Evolutionary conservation across 2,329 filamentous ascomycete species (phyloP).

Genomic region (Curvularia verruculosa): DNA sequence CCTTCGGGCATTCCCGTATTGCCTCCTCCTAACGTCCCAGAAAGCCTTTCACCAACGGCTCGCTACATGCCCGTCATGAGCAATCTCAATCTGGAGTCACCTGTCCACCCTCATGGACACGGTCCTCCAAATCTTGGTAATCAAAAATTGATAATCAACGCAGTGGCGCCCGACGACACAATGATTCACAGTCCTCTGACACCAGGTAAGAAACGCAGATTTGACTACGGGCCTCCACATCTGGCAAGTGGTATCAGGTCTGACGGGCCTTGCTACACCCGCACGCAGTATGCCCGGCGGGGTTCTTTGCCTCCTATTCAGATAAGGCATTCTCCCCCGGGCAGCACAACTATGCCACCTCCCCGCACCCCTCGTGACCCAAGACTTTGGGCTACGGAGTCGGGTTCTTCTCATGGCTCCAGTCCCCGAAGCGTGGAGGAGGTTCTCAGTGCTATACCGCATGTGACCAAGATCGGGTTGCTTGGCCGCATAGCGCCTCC

Average conservation of each 20-base stretch:
- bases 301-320: slow-evolving; percentile 45
- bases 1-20: slow-evolving; percentile 49
- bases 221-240: slow-evolving; percentile 48
- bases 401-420: slow-evolving; percentile 4
- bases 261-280: slow-evolving; percentile 52
- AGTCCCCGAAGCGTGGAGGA: slow-evolving; percentile 62
- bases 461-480: slow-evolving; percentile 76
- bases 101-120: slow-evolving; percentile 33
- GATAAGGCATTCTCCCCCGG: slow-evolving; percentile 40
- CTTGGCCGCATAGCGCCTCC: slow-evolving; percentile 78
- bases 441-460: slow-evolving; percentile 76
- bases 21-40: slow-evolving; percentile 47
- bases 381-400: slow-evolving; percentile 21
- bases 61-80: slow-evolving; percentile 47
- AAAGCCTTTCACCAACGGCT: slow-evolving; percentile 41
- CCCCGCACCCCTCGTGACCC: slow-evolving; percentile 42
- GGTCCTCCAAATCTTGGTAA: slow-evolving; percentile 38
- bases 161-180: slow-evolving; percentile 31
- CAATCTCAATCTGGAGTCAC: slow-evolving; percentile 51
- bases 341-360: slow-evolving; percentile 42
- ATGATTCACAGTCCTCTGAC: slow-evolving; percentile 41
- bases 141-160: slow-evolving; percentile 30
- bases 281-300: slow-evolving; percentile 29
- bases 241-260: slow-evolving; percentile 62
- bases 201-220: slow-evolving; percentile 45